phyloP scores from a whole-genome alignment of 2,329 filamentous ascomycete species.

The Trichoderma sp. region DNA sequence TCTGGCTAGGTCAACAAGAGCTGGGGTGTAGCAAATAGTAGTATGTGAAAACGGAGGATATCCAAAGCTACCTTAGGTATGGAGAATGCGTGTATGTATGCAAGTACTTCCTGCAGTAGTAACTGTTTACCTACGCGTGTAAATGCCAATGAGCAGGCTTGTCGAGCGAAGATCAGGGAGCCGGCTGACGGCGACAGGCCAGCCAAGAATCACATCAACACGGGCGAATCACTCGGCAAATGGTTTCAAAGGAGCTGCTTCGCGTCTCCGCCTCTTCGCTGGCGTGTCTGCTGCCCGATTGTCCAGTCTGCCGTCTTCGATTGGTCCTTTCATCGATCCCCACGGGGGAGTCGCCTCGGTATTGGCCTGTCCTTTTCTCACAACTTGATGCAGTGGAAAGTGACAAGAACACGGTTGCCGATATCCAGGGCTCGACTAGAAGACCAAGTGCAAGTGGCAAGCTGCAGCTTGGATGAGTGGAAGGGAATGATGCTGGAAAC shows the following conservation, averaged over 20 bases:
- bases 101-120: conserved; percentile 4
- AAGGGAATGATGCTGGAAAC: background rate
- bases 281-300: conserved; percentile 20
- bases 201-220: conserved; percentile 14
- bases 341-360: background rate
- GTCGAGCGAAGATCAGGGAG: conserved; percentile 12
- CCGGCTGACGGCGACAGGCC: background rate
- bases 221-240: conserved; percentile 7
- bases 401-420: background rate
- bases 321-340: conserved; percentile 12
- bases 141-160: conserved; percentile 1
- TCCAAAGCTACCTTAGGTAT: background rate
- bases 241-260: conserved; percentile 9
- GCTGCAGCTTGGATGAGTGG: background rate
- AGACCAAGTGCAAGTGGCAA: background rate
- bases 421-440: background rate
- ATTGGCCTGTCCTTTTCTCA: conserved; percentile 4
- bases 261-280: conserved; percentile 16
- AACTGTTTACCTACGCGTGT: background rate
- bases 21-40: too few relatives aligned
- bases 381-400: background rate
- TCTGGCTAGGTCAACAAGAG: background rate
- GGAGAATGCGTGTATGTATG: background rate
- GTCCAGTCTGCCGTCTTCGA: conserved; percentile 1
- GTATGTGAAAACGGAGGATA: too few relatives aligned